Base-by-base conservation (phyloP, 108 stramenopile species). In the Epithemia pelagica region DNA sequence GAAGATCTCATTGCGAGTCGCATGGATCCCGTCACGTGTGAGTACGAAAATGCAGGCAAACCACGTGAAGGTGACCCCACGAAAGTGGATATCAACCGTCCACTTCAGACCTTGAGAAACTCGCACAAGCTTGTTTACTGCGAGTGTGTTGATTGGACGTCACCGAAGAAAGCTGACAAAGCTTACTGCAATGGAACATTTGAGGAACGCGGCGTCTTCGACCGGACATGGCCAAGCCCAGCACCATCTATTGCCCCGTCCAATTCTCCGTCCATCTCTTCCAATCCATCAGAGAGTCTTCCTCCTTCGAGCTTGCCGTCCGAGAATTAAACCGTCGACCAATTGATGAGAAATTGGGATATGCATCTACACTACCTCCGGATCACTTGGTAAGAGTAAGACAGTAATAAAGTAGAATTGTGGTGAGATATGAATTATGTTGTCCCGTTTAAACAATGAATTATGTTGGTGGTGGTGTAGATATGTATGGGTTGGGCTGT, bases 91-190 rank as follows among this genome's bases (percentile, higher is more conserved):
- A 74, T 82, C n/a, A 58, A 56, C 28, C 81, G 81, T 30, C 81
- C 81, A 18, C 31, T 77, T 10, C 76, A 77, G 57, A 62, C 62
- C 24, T 46, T 53, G 28, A 37, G 69, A 25, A 30, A 54, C 29
- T 53, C 62, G 0, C 81, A 82, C 53, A 65, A 70, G 21, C 54
- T 71, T 58, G 82, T 78, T 32, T 82, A 75, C 60, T 82, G 82
- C 62, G 82, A 82, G 69, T 82, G 82, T 54, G 61, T 74, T 23
- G 72, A 82, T 63, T 82, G 82, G 82, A 69, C 68, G n/a, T 75
- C 74, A 18, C 78, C 72, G 59, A 74, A 70, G 62, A 64, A 65
- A 26, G 51, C 62, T 8, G 82, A 82, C 28, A 57, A 67, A 52
- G 63, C 54, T 33, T 82, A 71, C 74, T 83, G 82, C 67, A 56